These are phyloP conservation scores for Kwoniella newhampshirensis DNA, from an alignment of 768 basidiomycete genomes.

Conservation along the genomic window DNA sequence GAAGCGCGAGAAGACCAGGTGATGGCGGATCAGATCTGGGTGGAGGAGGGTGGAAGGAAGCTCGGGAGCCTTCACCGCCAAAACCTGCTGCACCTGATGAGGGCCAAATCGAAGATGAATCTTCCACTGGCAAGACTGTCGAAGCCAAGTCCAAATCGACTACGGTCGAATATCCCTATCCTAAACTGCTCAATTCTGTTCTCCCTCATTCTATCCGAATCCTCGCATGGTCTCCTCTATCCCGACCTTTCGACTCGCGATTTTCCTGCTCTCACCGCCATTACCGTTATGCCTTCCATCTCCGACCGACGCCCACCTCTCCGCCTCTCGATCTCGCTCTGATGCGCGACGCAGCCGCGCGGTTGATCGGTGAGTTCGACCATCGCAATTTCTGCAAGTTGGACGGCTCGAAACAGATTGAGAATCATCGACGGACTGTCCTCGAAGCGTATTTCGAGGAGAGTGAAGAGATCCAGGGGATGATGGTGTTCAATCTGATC, in stretches of 20 bases:
- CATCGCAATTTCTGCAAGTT: conserved; percentile 94
- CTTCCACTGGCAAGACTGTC: neutral
- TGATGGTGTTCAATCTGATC: conserved; percentile 75
- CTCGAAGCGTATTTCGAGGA: conserved; percentile 58
- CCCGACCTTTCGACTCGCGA: conserved; percentile 75
- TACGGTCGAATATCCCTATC: conserved; percentile 68
- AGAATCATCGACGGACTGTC: conserved; percentile 70
- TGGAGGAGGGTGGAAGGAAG: conserved; percentile 28
- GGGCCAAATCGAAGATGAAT: neutral
- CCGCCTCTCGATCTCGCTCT: conserved; percentile 63
- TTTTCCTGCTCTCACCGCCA: conserved; percentile 83
- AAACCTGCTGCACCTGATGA: conserved; percentile 6
- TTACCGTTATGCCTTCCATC: conserved; percentile 95
- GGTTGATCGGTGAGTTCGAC: conserved; percentile 84
- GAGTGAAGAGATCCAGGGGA: conserved; percentile 29
- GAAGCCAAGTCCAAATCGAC: neutral
- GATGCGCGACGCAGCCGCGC: conserved; percentile 73
- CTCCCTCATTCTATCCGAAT: conserved; percentile 87
- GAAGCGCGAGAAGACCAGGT: conserved; percentile 58
- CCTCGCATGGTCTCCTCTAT: conserved; percentile 89
- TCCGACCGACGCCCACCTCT: conserved; percentile 49
- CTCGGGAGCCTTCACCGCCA: conserved; percentile 10
- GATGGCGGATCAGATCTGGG: conserved; percentile 36
- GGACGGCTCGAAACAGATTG: conserved; percentile 87
- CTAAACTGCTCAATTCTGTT: conserved; percentile 76